Evolutionary conservation across 345 rosid species (phyloP), one percentile per base, ranked within the genome.

Genomic region (Lumnitzera racemosa): DNA sequence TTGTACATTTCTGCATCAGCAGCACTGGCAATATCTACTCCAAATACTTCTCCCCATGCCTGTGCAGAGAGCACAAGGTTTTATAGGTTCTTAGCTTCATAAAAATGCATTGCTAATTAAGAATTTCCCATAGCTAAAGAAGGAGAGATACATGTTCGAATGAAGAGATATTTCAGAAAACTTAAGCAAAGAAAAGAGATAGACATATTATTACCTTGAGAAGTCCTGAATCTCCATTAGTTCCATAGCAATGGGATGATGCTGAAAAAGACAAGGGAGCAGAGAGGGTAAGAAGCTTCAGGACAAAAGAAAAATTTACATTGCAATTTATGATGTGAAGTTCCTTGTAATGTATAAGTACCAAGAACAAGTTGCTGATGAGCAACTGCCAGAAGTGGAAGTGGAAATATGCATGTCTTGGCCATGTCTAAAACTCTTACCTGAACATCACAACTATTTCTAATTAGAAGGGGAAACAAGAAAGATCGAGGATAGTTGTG

Each of bases 321-420:
- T 36, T 36, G 7, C 4, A 36, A 4, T 5, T 7, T 1, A 43
- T 43, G 23, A 53, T 16, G n/a, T 2, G 15, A 20, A 41, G 25
- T 36, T 36, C 31, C 49, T 10, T 1, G 25, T 4, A 29, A 50
- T 57, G 31, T 27, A 31, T 58, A 15, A 43, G 50, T 87, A 91
- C 98, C 96, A 52, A 74, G 81, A 70, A 83, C 75, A 58, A 92
- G 79, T 65, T 87, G 96, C 71, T 87, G 95, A 72, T 85, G 81
- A 62, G 94, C 89, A 78, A 78, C 78, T 24, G 96, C 83, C 68
- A 81, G 70, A 66, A 92, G 88, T 23, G 89, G 96, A 72, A 83
- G 80, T 72, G 96, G 96, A 74, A 92, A 92, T 56, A 75, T 60
- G 52, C 87, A 83, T 13, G 71, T 73, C 70, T 89, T 92, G 72